Conservation (phyloP, 2,329 filamentous ascomycete species). For the Cytospora schulzeri region DNA sequence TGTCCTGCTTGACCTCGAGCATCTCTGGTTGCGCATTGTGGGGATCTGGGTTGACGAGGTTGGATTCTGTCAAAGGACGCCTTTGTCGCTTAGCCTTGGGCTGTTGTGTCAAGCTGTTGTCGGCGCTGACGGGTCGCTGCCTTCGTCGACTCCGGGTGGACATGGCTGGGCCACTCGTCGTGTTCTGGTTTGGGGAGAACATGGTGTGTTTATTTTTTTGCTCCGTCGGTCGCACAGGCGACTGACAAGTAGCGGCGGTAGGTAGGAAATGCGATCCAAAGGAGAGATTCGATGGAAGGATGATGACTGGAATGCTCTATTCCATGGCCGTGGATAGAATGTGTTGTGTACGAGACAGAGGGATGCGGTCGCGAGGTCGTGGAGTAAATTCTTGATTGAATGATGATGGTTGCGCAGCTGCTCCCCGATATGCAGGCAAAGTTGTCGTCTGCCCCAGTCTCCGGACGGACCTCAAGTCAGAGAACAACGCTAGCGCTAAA, state of each 20-base stretch:
- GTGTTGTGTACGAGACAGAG: conserved; percentile 7
- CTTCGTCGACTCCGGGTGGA: conserved; percentile 63
- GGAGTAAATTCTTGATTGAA: conserved; percentile 23
- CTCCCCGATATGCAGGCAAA: conserved; percentile 12
- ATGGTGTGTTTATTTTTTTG: conserved; percentile 41
- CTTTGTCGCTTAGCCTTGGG: conserved; percentile 67
- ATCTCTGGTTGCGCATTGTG: conserved; percentile 47
- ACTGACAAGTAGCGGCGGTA: conserved; percentile 5
- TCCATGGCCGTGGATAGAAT: conserved; percentile 21
- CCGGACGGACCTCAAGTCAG: background rate
- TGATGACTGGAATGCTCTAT: conserved; percentile 15
- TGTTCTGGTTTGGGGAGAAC: conserved; percentile 58
- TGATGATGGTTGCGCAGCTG: conserved; percentile 17
- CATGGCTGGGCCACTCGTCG: conserved; percentile 55
- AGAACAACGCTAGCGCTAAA: background rate
- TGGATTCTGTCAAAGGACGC: conserved; percentile 59
- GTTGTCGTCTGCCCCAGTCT: conserved; percentile 18
- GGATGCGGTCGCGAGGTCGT: conserved; percentile 20
- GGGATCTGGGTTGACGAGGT: conserved; percentile 54
- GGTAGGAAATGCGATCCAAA: background rate
- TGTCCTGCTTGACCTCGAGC: conserved; percentile 58
- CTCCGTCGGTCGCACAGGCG: conserved; percentile 12
- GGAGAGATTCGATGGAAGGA: conserved; percentile 11
- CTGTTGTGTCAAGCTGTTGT: conserved; percentile 52
- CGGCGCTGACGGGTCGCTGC: conserved; percentile 60